Conservation (phyloP, 2,329 filamentous ascomycete species). For the Hypoxylon sp. region DNA sequence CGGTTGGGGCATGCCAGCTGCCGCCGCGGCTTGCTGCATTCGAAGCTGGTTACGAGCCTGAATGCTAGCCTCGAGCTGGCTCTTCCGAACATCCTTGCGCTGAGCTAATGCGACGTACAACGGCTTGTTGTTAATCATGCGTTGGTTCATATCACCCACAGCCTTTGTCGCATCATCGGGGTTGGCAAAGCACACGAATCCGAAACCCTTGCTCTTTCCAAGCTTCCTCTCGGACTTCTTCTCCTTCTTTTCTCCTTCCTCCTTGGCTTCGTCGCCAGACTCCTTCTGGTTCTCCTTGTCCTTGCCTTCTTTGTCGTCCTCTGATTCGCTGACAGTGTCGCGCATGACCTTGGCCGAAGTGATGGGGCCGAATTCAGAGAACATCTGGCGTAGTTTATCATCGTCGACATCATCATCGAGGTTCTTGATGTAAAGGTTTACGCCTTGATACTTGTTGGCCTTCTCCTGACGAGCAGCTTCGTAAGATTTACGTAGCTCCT, state of each 20-base stretch:
- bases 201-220: conserved; percentile 99
- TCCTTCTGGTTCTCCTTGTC: conserved; percentile 66
- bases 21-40: conserved; percentile 96
- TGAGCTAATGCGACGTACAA: conserved; percentile 98
- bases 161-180: conserved; percentile 99
- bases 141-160: conserved; percentile 99
- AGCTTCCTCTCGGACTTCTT: conserved; percentile 76
- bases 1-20: conserved; percentile 88
- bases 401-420: conserved; percentile 97
- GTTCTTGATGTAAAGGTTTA: conserved; percentile 99
- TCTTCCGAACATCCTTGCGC: conserved; percentile 99
- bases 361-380: conserved; percentile 91
- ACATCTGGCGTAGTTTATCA: conserved; percentile 96
- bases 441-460: conserved; percentile 98
- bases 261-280: conserved; percentile 65
- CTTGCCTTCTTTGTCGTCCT: conserved; percentile 68
- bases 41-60: conserved; percentile 98
- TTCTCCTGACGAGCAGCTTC: conserved; percentile 98
- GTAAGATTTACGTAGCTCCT: conserved; percentile 98
- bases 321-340: conserved; percentile 74
- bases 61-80: conserved; percentile 98
- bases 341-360: conserved; percentile 99
- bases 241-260: conserved; percentile 71
- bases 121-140: conserved; percentile 97
- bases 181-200: conserved; percentile 99